Evolutionary conservation across 2,329 filamentous ascomycete genomes (phyloP).

Genomic region (Fusarium sp.): DNA sequence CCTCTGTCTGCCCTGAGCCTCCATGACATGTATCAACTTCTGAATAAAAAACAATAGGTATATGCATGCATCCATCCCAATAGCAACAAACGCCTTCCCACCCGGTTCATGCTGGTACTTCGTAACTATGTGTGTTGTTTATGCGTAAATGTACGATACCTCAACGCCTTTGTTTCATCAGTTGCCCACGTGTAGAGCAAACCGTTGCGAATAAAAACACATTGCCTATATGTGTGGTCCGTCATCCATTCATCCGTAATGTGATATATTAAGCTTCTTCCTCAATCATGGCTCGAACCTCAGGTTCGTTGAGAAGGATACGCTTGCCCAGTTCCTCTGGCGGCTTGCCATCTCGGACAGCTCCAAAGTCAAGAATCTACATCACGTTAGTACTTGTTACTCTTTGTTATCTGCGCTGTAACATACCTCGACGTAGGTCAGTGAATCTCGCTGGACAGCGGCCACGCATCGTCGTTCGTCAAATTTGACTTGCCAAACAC

Average conservation of each 20-base stretch:
- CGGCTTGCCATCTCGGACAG: constrained; percentile 86
- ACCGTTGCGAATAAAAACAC: constrained; percentile 35
- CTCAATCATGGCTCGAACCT: constrained; percentile 63
- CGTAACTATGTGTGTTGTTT: constrained; percentile 39
- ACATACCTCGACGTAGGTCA: constrained; percentile 96
- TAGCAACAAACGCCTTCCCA: constrained; percentile 41
- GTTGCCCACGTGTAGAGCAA: constrained; percentile 22
- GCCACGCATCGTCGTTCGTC: constrained; percentile 95
- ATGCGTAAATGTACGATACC: constrained; percentile 39
- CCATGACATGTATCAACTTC: constrained; percentile 15
- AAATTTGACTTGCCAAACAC: constrained; percentile 99
- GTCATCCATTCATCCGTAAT: constrained; percentile 2
- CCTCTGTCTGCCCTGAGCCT: constrained; percentile 5
- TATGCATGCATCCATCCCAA: constrained; percentile 37
- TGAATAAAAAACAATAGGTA: constrained; percentile 44
- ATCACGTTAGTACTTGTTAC: constrained; percentile 1
- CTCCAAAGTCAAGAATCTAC: constrained; percentile 97
- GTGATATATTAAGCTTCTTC: constrained; percentile 52
- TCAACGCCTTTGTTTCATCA: constrained; percentile 41
- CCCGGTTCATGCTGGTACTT: constrained; percentile 42
- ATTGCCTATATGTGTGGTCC: constrained; percentile 9
- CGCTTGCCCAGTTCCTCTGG: constrained; percentile 81
- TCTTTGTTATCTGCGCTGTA: too few relatives aligned
- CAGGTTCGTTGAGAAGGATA: constrained; percentile 72
- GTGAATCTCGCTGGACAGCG: constrained; percentile 89